Percentiles rank a stretch among this genome's conserved stretches.
Conservation (phyloP, 768 basidiomycete species). For the Termitomyces sp. region DNA sequence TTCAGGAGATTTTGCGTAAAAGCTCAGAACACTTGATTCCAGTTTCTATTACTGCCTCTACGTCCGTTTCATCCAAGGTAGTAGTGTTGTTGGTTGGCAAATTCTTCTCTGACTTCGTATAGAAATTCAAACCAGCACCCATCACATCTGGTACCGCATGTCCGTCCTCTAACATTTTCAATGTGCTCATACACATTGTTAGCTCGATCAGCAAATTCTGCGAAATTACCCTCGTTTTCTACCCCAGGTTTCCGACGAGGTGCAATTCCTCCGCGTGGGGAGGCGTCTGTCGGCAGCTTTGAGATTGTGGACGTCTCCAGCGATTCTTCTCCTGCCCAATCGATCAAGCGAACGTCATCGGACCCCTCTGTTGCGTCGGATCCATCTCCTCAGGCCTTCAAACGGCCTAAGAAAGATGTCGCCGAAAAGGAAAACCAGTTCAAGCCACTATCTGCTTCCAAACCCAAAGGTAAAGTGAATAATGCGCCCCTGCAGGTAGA, state of each 20-base stretch:
- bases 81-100: not conserved
- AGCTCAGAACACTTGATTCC: constrained; percentile 10
- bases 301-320: constrained; percentile 37
- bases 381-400: constrained; percentile 27
- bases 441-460: not conserved
- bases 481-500: constrained; percentile 3
- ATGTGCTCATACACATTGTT: not conserved
- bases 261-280: constrained; percentile 12
- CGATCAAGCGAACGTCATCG: constrained; percentile 40
- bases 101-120: not conserved
- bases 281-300: constrained; percentile 18
- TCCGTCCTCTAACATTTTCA: not conserved
- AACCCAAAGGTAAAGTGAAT: constrained; percentile 22
- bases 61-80: constrained; percentile 22
- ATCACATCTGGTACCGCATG: constrained; percentile 16
- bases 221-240: constrained; percentile 39
- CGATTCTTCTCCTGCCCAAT: constrained; percentile 32
- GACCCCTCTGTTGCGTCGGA: constrained; percentile 33
- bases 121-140: constrained; percentile 23
- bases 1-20: constrained; percentile 37
- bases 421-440: constrained; percentile 38
- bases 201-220: constrained; percentile 27
- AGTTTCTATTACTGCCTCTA: constrained; percentile 5
- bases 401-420: constrained; percentile 30
- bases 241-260: constrained; percentile 43